Conservation (phyloP, 2,329 filamentous ascomycete species). For the Aspergillus phoenicis region DNA sequence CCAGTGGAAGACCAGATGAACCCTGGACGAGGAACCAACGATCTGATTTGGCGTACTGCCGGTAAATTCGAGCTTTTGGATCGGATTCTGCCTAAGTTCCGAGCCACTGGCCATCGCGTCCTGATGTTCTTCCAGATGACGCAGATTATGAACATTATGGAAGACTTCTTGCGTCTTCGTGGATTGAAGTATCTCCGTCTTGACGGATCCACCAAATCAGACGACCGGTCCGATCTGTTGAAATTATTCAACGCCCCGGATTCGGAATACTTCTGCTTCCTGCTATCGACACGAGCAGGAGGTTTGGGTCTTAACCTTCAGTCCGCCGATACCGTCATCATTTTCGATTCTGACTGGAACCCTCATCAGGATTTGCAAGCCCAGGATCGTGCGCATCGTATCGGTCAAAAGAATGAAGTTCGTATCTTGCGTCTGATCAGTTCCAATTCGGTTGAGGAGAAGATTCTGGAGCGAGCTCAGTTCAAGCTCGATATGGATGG, state of each 20-base stretch:
- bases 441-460: conserved; percentile 96
- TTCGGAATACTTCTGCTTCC: conserved; percentile 95
- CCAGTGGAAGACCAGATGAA: conserved; percentile 99
- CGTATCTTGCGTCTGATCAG: conserved; percentile 94
- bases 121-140: conserved; percentile 99
- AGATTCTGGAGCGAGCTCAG: conserved; percentile 93
- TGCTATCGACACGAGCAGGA: conserved; percentile 97
- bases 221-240: conserved; percentile 90
- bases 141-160: conserved; percentile 99
- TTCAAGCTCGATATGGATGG: conserved; percentile 99
- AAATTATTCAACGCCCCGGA: conserved; percentile 84
- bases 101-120: conserved; percentile 86
- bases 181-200: conserved; percentile 85
- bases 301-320: conserved; percentile 96
- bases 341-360: conserved; percentile 99
- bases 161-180: conserved; percentile 87
- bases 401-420: conserved; percentile 99
- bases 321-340: conserved; percentile 98
- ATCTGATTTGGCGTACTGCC: conserved; percentile 89
- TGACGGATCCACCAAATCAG: conserved; percentile 95
- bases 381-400: conserved; percentile 99
- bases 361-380: conserved; percentile 98
- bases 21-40: conserved; percentile 82
- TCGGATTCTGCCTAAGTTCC: conserved; percentile 89
- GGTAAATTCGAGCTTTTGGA: conserved; percentile 98